Evolutionary conservation across 2,329 filamentous ascomycete genomes (phyloP).

Genomic region (Coniochaeta sp.): DNA sequence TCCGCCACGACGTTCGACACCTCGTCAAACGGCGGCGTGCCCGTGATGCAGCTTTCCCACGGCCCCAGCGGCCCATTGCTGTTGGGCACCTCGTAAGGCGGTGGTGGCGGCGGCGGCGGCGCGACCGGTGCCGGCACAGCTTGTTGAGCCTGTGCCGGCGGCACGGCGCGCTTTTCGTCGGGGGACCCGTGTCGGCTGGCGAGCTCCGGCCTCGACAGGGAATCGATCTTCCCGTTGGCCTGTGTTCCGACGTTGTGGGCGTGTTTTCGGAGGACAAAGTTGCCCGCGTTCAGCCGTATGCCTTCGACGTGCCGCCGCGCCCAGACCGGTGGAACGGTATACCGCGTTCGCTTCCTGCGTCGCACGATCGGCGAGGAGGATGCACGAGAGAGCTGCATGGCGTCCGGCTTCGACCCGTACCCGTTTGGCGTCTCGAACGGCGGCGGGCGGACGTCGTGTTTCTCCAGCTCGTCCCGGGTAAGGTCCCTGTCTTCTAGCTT

Average conservation of each 20-base stretch:
- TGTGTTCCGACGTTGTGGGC: conserved; percentile 17
- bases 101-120: conserved; percentile 9
- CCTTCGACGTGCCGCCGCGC: conserved; percentile 33
- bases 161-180: conserved; percentile 30
- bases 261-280: conserved; percentile 37
- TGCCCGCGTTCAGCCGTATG: conserved; percentile 31
- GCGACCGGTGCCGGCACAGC: conserved; percentile 2
- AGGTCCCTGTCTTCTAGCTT: conserved; percentile 42
- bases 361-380: conserved; percentile 23
- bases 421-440: conserved; percentile 41
- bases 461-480: conserved; percentile 43
- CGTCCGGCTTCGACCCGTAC: conserved; percentile 12
- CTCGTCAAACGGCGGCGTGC: conserved; percentile 65
- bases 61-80: conserved; percentile 34
- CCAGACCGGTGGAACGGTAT: conserved; percentile 37
- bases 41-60: conserved; percentile 64
- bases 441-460: conserved; percentile 37
- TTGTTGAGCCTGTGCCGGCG: conserved; percentile 9
- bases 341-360: conserved; percentile 29
- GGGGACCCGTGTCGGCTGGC: conserved; percentile 40
- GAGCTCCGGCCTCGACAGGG: conserved; percentile 17
- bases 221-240: conserved; percentile 30
- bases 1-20: conserved; percentile 71
- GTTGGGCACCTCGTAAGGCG: conserved; percentile 9
- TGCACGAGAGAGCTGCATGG: conserved; percentile 13